These are phyloP conservation scores for Phlebiopsis gigantea DNA, from an alignment of 768 basidiomycete genomes.

Conservation along the genomic window DNA sequence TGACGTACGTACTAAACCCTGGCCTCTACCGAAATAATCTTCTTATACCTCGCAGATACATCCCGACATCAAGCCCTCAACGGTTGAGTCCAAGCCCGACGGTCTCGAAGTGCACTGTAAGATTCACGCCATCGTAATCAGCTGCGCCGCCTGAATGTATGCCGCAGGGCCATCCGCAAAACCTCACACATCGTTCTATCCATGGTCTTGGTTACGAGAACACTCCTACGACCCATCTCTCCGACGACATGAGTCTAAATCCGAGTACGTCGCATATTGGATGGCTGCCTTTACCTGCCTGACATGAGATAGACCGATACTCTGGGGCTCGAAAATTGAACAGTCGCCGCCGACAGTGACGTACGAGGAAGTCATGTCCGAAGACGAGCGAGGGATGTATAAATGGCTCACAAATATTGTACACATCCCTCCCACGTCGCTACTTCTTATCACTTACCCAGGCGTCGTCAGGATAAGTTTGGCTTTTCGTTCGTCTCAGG, in stretches of 20 bases:
- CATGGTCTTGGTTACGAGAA: slow-evolving; percentile 77
- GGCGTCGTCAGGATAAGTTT: slow-evolving; percentile 76
- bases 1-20: slow-evolving; percentile 44
- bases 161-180: slow-evolving; percentile 50
- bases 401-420: slow-evolving; percentile 82
- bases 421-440: too few relatives aligned
- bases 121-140: slow-evolving; percentile 19
- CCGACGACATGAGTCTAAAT: slow-evolving; percentile 18
- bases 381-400: slow-evolving; percentile 60
- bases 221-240: slow-evolving; percentile 77
- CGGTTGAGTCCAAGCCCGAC: slow-evolving; percentile 47
- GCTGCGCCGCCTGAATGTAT: background rate
- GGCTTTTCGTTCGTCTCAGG: slow-evolving; percentile 87
- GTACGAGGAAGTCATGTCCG: slow-evolving; percentile 69
- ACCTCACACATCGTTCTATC: slow-evolving; percentile 77
- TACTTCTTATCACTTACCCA: too few relatives aligned
- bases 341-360: slow-evolving; percentile 68
- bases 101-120: slow-evolving; percentile 76
- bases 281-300: background rate
- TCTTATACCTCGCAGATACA: slow-evolving; percentile 54
- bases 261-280: background rate
- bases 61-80: slow-evolving; percentile 57
- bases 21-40: background rate
- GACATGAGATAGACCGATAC: slow-evolving; percentile 45
- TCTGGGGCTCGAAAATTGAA: slow-evolving; percentile 80